Evolutionary conservation across 805 yeast species (phyloP).

Genomic region (Blastobotrys robertii): DNA sequence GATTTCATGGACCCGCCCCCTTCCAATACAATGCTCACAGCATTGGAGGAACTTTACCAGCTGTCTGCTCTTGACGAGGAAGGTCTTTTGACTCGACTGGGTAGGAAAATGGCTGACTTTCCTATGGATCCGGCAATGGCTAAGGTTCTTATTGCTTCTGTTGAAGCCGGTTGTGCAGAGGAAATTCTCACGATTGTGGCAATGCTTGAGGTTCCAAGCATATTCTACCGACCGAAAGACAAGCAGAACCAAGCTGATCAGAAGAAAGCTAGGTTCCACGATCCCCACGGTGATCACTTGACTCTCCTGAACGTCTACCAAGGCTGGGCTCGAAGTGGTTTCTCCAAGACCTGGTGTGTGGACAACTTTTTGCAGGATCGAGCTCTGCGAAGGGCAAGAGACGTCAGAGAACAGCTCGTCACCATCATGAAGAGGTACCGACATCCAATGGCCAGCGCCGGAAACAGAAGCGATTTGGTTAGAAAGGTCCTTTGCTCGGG

Average conservation of each 20-base stretch:
- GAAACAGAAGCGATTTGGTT: constrained; percentile 27
- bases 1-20: constrained; percentile 92
- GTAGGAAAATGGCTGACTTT: constrained; percentile 80
- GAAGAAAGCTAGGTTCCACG: constrained; percentile 45
- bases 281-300: constrained; percentile 66
- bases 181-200: constrained; percentile 69
- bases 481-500: constrained; percentile 57
- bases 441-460: constrained; percentile 25
- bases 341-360: constrained; percentile 70
- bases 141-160: constrained; percentile 59
- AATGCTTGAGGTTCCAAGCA: constrained; percentile 70
- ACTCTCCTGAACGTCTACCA: constrained; percentile 63
- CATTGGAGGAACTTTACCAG: constrained; percentile 74
- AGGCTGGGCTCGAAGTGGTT: constrained; percentile 64
- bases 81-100: constrained; percentile 70
- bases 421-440: constrained; percentile 32
- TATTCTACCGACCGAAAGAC: constrained; percentile 64
- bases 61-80: constrained; percentile 75
- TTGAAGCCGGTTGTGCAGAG: constrained; percentile 47
- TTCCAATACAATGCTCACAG: constrained; percentile 56
- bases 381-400: constrained; percentile 56
- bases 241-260: constrained; percentile 52
- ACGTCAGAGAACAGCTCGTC: constrained; percentile 61
- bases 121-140: constrained; percentile 90
- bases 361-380: constrained; percentile 75